phyloP scores from a whole-genome alignment of 1,139 yeast genomes.

The Geotrichum cucujoidarum region DNA sequence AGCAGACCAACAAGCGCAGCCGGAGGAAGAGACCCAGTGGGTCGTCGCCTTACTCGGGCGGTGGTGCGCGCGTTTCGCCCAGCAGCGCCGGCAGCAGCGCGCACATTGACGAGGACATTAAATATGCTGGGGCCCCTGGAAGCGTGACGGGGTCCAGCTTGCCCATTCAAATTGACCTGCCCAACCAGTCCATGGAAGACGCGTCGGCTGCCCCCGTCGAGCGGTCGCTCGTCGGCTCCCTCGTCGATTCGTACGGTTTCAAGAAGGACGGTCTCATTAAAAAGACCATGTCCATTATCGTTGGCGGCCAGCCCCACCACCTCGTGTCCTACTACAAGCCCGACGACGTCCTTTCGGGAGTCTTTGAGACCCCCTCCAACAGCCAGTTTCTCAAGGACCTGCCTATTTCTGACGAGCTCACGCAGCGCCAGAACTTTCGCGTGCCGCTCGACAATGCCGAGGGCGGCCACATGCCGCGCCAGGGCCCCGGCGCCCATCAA shows the following conservation, averaged over 20 bases:
- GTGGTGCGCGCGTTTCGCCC: background rate
- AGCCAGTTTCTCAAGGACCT: conserved; percentile 48
- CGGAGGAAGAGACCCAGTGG: conserved; percentile 9
- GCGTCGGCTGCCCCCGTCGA: conserved; percentile 22
- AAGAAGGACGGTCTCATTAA: conserved; percentile 75
- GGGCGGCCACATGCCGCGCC: background rate
- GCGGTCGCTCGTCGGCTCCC: conserved; percentile 49
- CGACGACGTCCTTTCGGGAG: conserved; percentile 60
- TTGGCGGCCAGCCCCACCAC: conserved; percentile 48
- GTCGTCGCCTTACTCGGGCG: conserved; percentile 8
- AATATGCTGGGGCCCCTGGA: conserved; percentile 15
- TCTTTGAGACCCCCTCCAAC: conserved; percentile 56
- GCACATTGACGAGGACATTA: conserved; percentile 13
- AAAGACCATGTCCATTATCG: conserved; percentile 67
- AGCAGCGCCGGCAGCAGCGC: conserved; percentile 3
- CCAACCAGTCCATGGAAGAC: conserved; percentile 4
- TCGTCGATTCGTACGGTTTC: conserved; percentile 59
- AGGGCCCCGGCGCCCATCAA: background rate
- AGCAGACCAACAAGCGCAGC: conserved; percentile 34
- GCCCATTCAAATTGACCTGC: conserved; percentile 18
- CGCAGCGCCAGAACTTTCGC: conserved; percentile 55
- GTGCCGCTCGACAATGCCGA: conserved; percentile 21
- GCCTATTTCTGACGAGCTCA: conserved; percentile 52
- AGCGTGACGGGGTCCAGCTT: conserved; percentile 16
- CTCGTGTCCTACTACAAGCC: conserved; percentile 73